Conservation (phyloP, 1,139 yeast genomes). For the Zygosaccharomyces pseudobailii region DNA sequence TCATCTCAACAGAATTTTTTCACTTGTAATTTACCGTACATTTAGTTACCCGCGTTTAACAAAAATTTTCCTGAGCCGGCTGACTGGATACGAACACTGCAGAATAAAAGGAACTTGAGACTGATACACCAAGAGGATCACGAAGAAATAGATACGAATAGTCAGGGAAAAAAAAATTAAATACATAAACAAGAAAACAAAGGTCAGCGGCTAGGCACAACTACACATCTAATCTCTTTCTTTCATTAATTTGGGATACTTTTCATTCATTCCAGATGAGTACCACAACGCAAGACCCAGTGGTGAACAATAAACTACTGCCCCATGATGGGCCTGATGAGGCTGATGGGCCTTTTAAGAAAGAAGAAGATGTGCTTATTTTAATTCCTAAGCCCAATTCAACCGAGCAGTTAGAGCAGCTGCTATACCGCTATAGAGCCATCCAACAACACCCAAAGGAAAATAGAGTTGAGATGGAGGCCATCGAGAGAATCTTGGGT, state of each 20-base stretch:
- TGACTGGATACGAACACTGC: neutral
- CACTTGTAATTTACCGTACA: neutral
- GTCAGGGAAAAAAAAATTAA: constrained; percentile 7
- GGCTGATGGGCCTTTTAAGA: neutral
- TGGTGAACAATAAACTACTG: neutral
- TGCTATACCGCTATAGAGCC: constrained; percentile 32
- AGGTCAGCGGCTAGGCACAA: constrained; percentile 8
- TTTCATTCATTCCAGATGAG: constrained; percentile 1
- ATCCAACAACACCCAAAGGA: constrained; percentile 24
- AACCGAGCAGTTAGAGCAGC: constrained; percentile 28
- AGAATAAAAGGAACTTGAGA: neutral
- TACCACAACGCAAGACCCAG: constrained; percentile 2
- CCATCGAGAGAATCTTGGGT: constrained; percentile 35
- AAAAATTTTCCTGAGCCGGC: neutral
- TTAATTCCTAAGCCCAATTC: constrained; percentile 28
- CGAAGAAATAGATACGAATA: constrained; percentile 8
- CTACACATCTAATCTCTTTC: neutral
- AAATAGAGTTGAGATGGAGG: constrained; percentile 29
- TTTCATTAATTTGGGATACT: neutral
- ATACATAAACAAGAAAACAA: constrained; percentile 2
- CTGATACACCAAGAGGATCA: neutral
- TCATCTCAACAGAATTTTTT: constrained; percentile 8
- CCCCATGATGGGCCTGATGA: neutral
- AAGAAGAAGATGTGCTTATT: constrained; percentile 6
- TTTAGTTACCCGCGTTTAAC: neutral